phyloP scores from a whole-genome alignment of 2,329 filamentous ascomycete genomes.

The Fusarium clavum region DNA sequence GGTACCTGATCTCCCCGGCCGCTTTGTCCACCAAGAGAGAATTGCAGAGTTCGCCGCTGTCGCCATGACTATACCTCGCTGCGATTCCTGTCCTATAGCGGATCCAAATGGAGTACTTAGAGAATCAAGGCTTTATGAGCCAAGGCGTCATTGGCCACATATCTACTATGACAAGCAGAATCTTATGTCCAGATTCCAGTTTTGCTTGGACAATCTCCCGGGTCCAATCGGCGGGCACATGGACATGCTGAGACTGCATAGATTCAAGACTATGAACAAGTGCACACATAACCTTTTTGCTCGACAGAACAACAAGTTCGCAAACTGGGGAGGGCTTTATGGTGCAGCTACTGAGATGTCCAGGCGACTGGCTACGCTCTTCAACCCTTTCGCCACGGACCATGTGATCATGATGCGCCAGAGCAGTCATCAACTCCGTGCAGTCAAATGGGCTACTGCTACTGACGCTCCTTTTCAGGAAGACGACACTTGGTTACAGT shows the following conservation, averaged over 20 bases:
- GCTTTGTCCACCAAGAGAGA: not conserved
- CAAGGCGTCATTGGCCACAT: not conserved
- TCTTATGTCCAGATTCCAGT: not conserved
- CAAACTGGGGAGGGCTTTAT: not conserved
- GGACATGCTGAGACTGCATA: constrained; percentile 28
- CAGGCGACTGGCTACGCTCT: not conserved
- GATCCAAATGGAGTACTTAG: no score
- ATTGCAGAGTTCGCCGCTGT: not conserved
- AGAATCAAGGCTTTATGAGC: accelerated
- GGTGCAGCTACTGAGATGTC: not conserved
- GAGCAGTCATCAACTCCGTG: constrained; percentile 3
- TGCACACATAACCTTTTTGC: not conserved
- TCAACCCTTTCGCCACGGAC: not conserved
- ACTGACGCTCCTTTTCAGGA: not conserved
- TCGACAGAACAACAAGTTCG: not conserved
- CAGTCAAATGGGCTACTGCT: constrained; percentile 2
- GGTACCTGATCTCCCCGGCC: accelerated
- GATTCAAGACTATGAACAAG: constrained; percentile 21
- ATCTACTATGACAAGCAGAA: constrained; percentile 7
- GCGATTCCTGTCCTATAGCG: accelerated
- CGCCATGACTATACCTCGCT: not conserved
- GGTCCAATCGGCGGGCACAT: constrained; percentile 15
- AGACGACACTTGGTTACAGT: not conserved
- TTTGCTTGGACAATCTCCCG: constrained; percentile 9
- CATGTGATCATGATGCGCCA: not conserved